Evolutionary conservation across 768 basidiomycete genomes (phyloP).

Genomic region (Lactarius tabidus): DNA sequence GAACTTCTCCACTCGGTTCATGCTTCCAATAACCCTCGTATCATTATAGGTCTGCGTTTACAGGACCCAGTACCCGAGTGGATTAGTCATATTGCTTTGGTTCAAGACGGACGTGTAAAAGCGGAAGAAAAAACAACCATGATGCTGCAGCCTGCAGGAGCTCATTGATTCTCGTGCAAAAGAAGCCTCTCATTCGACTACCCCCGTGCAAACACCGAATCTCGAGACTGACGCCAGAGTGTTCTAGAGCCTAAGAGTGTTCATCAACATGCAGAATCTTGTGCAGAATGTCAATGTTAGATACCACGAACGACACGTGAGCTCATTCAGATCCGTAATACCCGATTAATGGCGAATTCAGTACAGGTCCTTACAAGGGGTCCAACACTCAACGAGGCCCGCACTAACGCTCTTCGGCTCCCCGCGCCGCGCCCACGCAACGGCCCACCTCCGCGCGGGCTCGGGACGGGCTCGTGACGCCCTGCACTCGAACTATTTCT

Average conservation of each 20-base stretch:
- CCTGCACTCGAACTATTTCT: too few relatives aligned
- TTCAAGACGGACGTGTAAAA: constrained; percentile 44
- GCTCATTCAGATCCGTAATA: neutral
- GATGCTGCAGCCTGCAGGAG: constrained; percentile 29
- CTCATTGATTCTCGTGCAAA: neutral
- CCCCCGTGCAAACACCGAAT: neutral
- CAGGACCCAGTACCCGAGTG: constrained; percentile 73
- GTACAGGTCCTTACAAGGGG: constrained; percentile 67
- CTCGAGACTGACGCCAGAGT: constrained; percentile 32
- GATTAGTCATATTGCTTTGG: constrained; percentile 63
- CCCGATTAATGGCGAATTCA: neutral
- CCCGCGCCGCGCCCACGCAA: constrained; percentile 63
- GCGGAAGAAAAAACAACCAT: constrained; percentile 51
- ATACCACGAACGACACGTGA: constrained; percentile 48
- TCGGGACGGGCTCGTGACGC: too few relatives aligned
- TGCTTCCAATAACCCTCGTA: constrained; percentile 44
- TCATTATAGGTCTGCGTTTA: constrained; percentile 61
- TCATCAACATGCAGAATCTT: constrained; percentile 64
- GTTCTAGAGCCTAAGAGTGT: too few relatives aligned
- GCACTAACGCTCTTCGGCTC: constrained; percentile 55
- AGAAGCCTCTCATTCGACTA: neutral
- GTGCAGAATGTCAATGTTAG: constrained; percentile 64
- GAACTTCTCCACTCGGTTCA: constrained; percentile 55
- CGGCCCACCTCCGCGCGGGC: constrained; percentile 55
- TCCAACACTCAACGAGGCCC: constrained; percentile 68